A percentile compares a stretch with the other conserved stretches of the same genome.
Conservation (phyloP, 202 grass and related monocot species). For the Schoenoplectus tabernaemontani region DNA sequence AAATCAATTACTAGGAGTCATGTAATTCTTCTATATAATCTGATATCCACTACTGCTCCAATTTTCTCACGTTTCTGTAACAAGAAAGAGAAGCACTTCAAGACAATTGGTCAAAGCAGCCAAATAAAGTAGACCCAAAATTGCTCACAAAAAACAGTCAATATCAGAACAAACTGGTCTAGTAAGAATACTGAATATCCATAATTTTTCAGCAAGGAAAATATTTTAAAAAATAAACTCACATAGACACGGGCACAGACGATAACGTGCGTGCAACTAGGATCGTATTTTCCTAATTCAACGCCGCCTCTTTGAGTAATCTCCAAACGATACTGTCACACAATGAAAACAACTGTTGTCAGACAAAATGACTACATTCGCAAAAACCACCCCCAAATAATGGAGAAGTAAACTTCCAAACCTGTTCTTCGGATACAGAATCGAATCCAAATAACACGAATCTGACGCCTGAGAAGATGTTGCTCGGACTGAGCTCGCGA, state of each 20-base stretch:
- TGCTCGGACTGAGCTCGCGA: constrained; percentile 9
- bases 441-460: constrained; percentile 83
- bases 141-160: neutral
- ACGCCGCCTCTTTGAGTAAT: constrained; percentile 50
- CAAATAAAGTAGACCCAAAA: neutral
- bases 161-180: neutral
- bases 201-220: neutral
- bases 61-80: neutral
- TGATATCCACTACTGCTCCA: neutral
- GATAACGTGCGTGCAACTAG: constrained; percentile 66
- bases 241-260: constrained; percentile 55
- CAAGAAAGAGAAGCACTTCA: neutral
- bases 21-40: neutral
- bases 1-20: neutral
- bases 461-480: constrained; percentile 57
- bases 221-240: constrained; percentile 25
- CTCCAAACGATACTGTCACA: constrained; percentile 59
- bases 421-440: constrained; percentile 51
- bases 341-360: neutral
- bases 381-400: neutral
- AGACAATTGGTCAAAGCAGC: neutral
- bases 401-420: neutral
- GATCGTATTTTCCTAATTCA: constrained; percentile 36
- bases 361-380: neutral
- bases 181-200: too few species aligned